These are phyloP conservation scores for Candida peoriensis DNA, from an alignment of 805 yeast species.

Conservation along the genomic window DNA sequence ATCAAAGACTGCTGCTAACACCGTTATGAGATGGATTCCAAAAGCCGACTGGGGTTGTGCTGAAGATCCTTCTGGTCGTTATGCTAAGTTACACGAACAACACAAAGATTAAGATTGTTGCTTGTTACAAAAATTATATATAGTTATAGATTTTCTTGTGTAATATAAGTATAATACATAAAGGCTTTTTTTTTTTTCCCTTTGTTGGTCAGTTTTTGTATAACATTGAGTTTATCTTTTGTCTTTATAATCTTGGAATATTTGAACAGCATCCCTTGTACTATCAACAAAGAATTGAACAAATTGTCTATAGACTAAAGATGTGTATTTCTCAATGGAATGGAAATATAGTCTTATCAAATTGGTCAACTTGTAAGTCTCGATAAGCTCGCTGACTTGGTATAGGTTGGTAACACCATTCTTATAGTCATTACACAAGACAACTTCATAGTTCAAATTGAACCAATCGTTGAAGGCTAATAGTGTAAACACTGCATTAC, in stretches of 20 bases:
- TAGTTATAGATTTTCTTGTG: neutral
- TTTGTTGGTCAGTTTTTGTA: neutral
- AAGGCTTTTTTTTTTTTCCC: neutral
- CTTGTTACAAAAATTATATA: too few relatives aligned
- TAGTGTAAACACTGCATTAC: conserved; percentile 12
- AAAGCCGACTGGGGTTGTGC: conserved; percentile 99
- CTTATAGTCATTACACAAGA: conserved; percentile 25
- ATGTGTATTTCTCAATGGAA: conserved; percentile 5
- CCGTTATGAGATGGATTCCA: conserved; percentile 99
- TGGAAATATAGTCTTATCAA: conserved; percentile 2
- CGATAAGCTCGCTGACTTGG: conserved; percentile 20
- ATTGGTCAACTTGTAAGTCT: conserved; percentile 14
- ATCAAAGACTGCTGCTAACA: conserved; percentile 84
- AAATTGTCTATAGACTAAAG: conserved; percentile 18
- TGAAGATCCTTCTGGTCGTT: conserved; percentile 98
- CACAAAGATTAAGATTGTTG: conserved; percentile 29
- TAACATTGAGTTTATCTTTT: neutral
- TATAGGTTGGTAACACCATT: conserved; percentile 21
- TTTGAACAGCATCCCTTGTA: conserved; percentile 4
- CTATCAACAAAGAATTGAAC: conserved; percentile 6
- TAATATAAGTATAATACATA: neutral
- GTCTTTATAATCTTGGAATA: conserved; percentile 2
- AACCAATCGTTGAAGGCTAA: conserved; percentile 23
- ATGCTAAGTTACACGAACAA: conserved; percentile 82
- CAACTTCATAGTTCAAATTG: conserved; percentile 18